Base-by-base conservation (phyloP, 23 red algal genomes). In the Chondrus crispus region DNA sequence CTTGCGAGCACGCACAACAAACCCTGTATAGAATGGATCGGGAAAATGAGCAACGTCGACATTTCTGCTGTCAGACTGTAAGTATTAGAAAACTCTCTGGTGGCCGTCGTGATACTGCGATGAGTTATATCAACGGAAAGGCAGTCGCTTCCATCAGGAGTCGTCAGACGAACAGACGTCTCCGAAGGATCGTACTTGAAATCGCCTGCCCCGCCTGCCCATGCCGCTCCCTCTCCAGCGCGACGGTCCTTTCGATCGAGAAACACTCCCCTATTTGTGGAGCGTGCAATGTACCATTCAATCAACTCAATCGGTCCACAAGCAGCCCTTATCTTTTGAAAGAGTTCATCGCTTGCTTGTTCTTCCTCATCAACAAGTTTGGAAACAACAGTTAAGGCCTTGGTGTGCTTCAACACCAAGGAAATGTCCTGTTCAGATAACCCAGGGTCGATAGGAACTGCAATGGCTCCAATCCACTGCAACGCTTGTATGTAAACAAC, bases 381-480 rank as follows among this genome's bases (percentile, higher is more conserved):
- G 0, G 94, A 92, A 68, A 91, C 88, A 16, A 96, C 20, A 55
- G 88, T 96, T 11, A 79, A 28, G 32, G 87, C 94, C 42, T 80
- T 50, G 16, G 72, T 37, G 39, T 48, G 26, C 14, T 79, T 32
- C 24, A 96, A 62, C 51, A 85, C 42, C 28, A 20, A 39, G 36
- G 47, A 38, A 47, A 96, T 80, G 35, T 80, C 84, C 18, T 90
- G 38, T 49, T 62, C 53, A 12, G 71, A 68, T 24, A 90, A 68
- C 14, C 64, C 48, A 22, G 93, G 69, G 69, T 95, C 85, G 35
- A 95, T 77, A 2, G 93, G 85, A 5, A 84, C 80, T 20, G 93
- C 87, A 26, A 90, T 76, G 16, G 94, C 94, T 28, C 88, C 88
- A 81, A 91, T 92, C 94, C 94, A 96, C 74, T 96, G 87, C 64